These are phyloP conservation scores for Durotheca rogersii DNA, from an alignment of 495 filamentous ascomycete species.

Conservation along the genomic window DNA sequence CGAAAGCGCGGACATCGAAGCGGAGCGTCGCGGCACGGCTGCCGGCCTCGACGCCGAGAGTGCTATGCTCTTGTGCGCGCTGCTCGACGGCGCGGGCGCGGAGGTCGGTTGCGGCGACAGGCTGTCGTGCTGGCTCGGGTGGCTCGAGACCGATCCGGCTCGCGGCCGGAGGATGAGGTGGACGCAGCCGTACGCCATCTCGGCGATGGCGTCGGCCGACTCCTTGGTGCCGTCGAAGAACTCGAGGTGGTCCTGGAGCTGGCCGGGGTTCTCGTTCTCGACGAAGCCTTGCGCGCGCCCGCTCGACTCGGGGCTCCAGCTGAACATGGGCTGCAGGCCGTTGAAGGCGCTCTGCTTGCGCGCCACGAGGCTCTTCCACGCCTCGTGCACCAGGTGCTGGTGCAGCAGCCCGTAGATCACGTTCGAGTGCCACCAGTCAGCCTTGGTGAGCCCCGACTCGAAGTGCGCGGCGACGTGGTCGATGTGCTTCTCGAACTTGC, in stretches of 20 bases:
- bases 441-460: constrained; percentile 48
- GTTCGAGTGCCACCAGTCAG: constrained; percentile 51
- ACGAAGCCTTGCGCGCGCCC: constrained; percentile 51
- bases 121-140: too few relatives aligned
- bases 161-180: constrained; percentile 41
- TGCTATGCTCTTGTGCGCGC: constrained; percentile 19
- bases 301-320: constrained; percentile 47
- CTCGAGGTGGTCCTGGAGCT: constrained; percentile 52
- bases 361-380: constrained; percentile 47
- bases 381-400: constrained; percentile 48
- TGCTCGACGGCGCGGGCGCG: constrained; percentile 8
- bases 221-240: constrained; percentile 48
- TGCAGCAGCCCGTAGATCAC: constrained; percentile 54
- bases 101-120: constrained; percentile 7
- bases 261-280: constrained; percentile 48
- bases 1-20: constrained; percentile 31
- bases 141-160: constrained; percentile 14
- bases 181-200: constrained; percentile 45
- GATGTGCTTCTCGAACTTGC: constrained; percentile 50
- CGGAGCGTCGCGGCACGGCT: constrained; percentile 26
- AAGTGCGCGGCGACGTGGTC: constrained; percentile 54
- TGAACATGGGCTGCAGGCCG: constrained; percentile 49
- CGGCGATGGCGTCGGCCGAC: constrained; percentile 42
- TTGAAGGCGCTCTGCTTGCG: constrained; percentile 42
- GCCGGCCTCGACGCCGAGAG: constrained; percentile 21